Conservation (phyloP, 352 stramenopile genomes). For the Pythium dissotocum region DNA sequence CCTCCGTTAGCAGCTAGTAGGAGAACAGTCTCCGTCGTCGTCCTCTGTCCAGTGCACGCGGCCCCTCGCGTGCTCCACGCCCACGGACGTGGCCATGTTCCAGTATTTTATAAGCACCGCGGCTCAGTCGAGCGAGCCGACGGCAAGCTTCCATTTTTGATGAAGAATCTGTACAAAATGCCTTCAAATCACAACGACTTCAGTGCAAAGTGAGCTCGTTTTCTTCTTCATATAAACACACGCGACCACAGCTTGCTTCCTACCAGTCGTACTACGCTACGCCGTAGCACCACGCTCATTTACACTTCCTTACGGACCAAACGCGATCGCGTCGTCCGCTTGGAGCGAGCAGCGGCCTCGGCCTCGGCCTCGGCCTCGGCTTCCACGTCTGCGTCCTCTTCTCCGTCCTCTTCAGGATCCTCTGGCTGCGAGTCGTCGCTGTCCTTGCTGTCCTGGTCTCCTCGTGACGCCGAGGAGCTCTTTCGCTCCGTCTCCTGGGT, state of each 20-base stretch:
- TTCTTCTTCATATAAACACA: neutral
- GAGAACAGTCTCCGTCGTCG: neutral
- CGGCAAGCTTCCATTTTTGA: neutral
- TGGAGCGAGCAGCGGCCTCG: constrained; percentile 12
- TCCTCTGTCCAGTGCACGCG: neutral
- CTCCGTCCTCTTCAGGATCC: constrained; percentile 10
- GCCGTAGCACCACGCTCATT: neutral
- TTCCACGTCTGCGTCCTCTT: neutral
- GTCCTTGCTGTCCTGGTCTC: constrained; percentile 9
- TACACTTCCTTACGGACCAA: constrained; percentile 21
- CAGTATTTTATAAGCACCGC: constrained; percentile 5
- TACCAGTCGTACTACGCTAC: neutral
- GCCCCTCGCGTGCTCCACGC: neutral
- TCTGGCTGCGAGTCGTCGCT: constrained; percentile 16
- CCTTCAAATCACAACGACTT: neutral
- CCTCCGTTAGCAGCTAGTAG: constrained; percentile 1
- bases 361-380: neutral
- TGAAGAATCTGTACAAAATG: neutral
- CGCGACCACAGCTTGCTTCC: neutral
- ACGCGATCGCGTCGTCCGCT: constrained; percentile 19
- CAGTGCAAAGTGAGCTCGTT: neutral
- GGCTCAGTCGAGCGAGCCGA: neutral
- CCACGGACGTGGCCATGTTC: neutral
- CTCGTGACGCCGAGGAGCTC: constrained; percentile 1
- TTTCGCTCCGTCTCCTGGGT: constrained; percentile 7